Evolutionary conservation across 495 filamentous ascomycete species (phyloP).

Genomic region (Penicillium steckii): DNA sequence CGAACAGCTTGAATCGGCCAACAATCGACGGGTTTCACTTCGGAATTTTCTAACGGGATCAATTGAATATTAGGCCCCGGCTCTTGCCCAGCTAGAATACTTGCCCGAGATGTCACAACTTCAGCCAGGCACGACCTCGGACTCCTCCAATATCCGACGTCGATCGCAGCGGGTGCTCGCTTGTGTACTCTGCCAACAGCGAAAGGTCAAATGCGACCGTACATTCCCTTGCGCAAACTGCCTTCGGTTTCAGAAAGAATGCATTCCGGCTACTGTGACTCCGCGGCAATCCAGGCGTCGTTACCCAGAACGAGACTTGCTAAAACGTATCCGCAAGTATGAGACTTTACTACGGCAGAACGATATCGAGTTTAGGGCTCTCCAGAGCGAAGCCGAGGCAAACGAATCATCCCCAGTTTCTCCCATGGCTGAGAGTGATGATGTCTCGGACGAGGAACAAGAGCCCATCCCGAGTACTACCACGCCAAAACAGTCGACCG

Average conservation of each 20-base stretch:
- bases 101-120: not conserved
- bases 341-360: constrained; percentile 53
- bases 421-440: not conserved
- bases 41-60: no score
- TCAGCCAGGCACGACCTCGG: not conserved
- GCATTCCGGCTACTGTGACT: constrained; percentile 44
- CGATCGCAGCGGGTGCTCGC: constrained; percentile 51
- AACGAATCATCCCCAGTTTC: constrained; percentile 2
- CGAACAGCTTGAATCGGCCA: no score
- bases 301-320: constrained; percentile 54
- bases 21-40: no score
- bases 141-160: not conserved
- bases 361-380: constrained; percentile 50
- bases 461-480: constrained; percentile 17
- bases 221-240: constrained; percentile 56
- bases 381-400: constrained; percentile 36
- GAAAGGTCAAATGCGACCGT: constrained; percentile 59
- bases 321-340: constrained; percentile 51
- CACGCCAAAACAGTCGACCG: constrained; percentile 31
- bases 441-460: constrained; percentile 28
- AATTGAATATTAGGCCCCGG: no score
- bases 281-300: constrained; percentile 46
- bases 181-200: constrained; percentile 56
- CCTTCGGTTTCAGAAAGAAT: constrained; percentile 35
- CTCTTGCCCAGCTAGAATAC: no score